Percentiles rank a stretch among this genome's conserved stretches.
phyloP scores from a whole-genome alignment of 2,329 filamentous ascomycete species.

The Zymoseptoria crescenta region DNA sequence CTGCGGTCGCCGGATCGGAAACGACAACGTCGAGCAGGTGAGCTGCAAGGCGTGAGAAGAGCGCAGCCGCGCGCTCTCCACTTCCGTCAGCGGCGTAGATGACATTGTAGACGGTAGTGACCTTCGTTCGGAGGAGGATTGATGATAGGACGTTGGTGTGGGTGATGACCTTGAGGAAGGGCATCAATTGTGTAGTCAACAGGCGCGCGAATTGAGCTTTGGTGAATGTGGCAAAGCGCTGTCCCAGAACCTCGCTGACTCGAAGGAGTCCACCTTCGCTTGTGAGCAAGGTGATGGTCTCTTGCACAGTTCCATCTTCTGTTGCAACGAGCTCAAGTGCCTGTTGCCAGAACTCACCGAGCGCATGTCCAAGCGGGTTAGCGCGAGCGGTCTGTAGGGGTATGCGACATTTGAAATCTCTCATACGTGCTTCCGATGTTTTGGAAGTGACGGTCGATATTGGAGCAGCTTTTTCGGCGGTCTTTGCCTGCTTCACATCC shows the following conservation, averaged over 20 bases:
- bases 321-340: conserved; percentile 14
- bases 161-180: conserved; percentile 9
- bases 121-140: not conserved
- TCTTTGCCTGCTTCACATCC: not conserved
- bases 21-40: not conserved
- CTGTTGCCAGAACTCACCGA: conserved; percentile 14
- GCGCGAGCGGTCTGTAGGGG: not conserved
- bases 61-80: not conserved
- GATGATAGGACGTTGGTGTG: conserved; percentile 6
- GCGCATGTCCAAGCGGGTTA: not conserved
- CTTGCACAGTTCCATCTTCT: conserved; percentile 16
- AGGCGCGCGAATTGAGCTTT: conserved; percentile 4
- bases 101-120: not conserved
- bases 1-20: not conserved
- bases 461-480: not conserved
- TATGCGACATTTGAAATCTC: not conserved
- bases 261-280: conserved; percentile 17
- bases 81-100: not conserved
- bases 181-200: conserved; percentile 8
- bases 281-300: conserved; percentile 18
- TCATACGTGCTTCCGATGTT: not conserved
- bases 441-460: not conserved
- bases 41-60: not conserved
- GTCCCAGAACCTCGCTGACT: conserved; percentile 12
- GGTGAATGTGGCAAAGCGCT: conserved; percentile 2